These are phyloP conservation scores for Rosa rugosa DNA, from an alignment of 306 rosid genomes.

Conservation along the genomic window DNA sequence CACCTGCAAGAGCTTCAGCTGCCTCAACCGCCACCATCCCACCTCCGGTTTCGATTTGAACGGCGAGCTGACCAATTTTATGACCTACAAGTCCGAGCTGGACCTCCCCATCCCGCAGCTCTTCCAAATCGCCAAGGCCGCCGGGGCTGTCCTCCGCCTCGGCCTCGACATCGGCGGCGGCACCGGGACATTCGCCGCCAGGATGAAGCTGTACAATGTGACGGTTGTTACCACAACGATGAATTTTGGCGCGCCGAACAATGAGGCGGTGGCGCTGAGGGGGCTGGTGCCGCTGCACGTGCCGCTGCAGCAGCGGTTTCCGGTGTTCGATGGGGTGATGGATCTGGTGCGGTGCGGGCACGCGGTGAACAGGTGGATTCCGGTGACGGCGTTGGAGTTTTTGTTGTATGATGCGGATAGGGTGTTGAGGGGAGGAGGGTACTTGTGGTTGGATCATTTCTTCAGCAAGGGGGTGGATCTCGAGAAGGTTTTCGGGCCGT, in stretches of 20 bases:
- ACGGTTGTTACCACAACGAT: conserved; percentile 79
- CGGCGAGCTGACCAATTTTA: conserved; percentile 43
- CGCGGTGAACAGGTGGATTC: conserved; percentile 96
- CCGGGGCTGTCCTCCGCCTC: conserved; percentile 63
- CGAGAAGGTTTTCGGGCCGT: conserved; percentile 67
- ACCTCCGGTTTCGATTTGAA: conserved; percentile 60
- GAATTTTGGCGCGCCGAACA: conserved; percentile 78
- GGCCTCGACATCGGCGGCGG: conserved; percentile 93
- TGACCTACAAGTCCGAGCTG: conserved; percentile 50
- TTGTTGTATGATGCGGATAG: conserved; percentile 77
- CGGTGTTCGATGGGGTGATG: conserved; percentile 76
- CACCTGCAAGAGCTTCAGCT: conserved; percentile 67
- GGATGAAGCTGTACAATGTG: conserved; percentile 73
- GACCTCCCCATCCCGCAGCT: conserved; percentile 84
- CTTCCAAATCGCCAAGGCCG: conserved; percentile 63
- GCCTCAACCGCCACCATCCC: conserved; percentile 55
- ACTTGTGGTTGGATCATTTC: conserved; percentile 88
- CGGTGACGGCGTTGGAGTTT: conserved; percentile 69
- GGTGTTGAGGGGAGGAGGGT: conserved; percentile 87
- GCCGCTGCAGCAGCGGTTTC: conserved; percentile 89
- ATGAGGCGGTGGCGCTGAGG: conserved; percentile 76
- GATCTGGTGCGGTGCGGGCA: conserved; percentile 93
- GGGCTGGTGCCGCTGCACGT: conserved; percentile 87
- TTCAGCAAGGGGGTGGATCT: conserved; percentile 77
- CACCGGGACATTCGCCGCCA: conserved; percentile 78